Base-by-base conservation (phyloP, 306 rosid genomes). In the Quercus wislizeni region DNA sequence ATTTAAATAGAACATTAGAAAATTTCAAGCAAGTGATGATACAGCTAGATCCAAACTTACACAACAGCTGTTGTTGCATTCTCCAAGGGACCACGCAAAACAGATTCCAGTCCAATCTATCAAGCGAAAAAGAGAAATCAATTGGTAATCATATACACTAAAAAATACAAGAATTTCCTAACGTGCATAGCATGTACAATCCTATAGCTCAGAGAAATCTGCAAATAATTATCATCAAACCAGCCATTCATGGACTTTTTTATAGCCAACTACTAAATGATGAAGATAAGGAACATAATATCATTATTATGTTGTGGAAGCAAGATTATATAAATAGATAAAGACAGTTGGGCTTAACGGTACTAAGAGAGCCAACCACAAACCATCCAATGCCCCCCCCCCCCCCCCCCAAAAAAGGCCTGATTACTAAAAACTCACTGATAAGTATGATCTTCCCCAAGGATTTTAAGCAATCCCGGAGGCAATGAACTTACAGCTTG, bases 91-190 rank as follows among this genome's bases (percentile, higher is more conserved):
- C 98, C 97, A 64, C 96, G 96, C 91, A 96, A 84, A 80, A 91
- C 79, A 86, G 99, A 96, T 77, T 94, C 98, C 74, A 92, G 98
- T 74, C 99, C 99, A 83, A 96, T 89, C 99, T 96, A 84, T 75
- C 18, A 72, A 69, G 69, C 27, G 77, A 82, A 86, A 75, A 75
- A 85, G 78, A 58, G 58, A 72, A 79, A 31, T 74, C 57, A 17
- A 28, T 64, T 15, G 21, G 33, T 20, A 80, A 73, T 71, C 14
- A 46, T 17, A 58, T 23, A 71, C 9, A 3, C 15, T 15, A 3
- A 4, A 28, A 13, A 9, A 11, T 1, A 49, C 64, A 20, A 35
- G 23, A 55, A 31, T 43, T 31, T 62, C 33, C n/a, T 62, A 62
- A 25, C 3, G 6, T 27, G 68, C 68, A 18, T 18, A 6, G 51